phyloP scores from a whole-genome alignment of 768 basidiomycete species.

The Hygrophorus russula region DNA sequence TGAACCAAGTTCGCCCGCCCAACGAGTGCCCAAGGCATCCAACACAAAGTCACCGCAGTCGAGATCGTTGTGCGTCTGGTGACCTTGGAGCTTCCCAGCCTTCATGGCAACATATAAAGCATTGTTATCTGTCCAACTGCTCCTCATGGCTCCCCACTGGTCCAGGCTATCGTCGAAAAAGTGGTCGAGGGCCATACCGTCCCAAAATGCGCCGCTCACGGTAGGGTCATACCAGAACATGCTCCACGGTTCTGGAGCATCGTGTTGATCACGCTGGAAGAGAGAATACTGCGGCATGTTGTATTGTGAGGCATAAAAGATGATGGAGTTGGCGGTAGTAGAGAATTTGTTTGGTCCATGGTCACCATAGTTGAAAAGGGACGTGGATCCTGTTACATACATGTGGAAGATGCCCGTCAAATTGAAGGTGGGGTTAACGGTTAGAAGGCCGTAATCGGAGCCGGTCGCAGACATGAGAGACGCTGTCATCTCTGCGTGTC shows the following conservation, averaged over 20 bases:
- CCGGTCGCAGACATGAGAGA: slow-evolving; percentile 82
- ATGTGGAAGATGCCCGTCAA: slow-evolving; percentile 84
- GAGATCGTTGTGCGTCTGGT: slow-evolving; percentile 93
- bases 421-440: slow-evolving; percentile 57
- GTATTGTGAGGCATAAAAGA: slow-evolving; percentile 66
- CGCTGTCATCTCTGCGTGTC: slow-evolving; percentile 80
- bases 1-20: slow-evolving; percentile 91
- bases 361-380: slow-evolving; percentile 76
- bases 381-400: slow-evolving; percentile 75
- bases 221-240: slow-evolving; percentile 93
- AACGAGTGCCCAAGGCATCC: slow-evolving; percentile 87
- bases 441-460: slow-evolving; percentile 62
- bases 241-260: slow-evolving; percentile 74
- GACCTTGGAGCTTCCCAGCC: slow-evolving; percentile 66
- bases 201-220: slow-evolving; percentile 85
- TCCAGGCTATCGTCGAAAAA: slow-evolving; percentile 64
- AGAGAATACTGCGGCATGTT: slow-evolving; percentile 66
- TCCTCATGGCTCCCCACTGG: slow-evolving; percentile 88
- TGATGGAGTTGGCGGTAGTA: slow-evolving; percentile 81
- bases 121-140: slow-evolving; percentile 81
- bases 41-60: slow-evolving; percentile 94
- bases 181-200: slow-evolving; percentile 69
- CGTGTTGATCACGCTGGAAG: slow-evolving; percentile 83
- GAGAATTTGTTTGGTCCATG: slow-evolving; percentile 93
- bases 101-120: slow-evolving; percentile 85